Conservation (phyloP, 768 basidiomycete species). For the Omphalotus guepiniiformis region DNA sequence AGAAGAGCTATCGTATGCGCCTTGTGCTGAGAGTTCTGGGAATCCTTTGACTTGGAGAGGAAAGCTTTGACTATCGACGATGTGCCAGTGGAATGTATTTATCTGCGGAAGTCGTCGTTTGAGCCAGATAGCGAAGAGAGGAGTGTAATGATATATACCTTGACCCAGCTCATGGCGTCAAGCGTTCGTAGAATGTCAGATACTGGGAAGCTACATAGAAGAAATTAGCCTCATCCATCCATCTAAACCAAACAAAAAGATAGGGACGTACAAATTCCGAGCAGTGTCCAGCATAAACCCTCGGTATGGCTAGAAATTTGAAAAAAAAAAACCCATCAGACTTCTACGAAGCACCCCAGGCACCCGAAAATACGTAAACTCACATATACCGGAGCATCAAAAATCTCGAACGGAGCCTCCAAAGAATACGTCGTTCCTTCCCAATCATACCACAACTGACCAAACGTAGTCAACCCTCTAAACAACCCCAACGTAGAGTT, state of each 20-base stretch:
- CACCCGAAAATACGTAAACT: conserved; percentile 21
- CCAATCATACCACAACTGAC: conserved; percentile 60
- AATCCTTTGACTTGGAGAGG: conserved; percentile 63
- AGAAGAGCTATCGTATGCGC: conserved; percentile 58
- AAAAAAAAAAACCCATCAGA: not conserved
- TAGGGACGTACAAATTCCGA: conserved; percentile 57
- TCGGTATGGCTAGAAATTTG: conserved; percentile 54
- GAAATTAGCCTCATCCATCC: not conserved
- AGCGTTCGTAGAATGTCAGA: conserved; percentile 63
- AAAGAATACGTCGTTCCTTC: conserved; percentile 45
- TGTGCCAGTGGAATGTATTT: conserved; percentile 83
- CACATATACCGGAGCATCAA: conserved; percentile 65
- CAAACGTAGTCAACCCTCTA: conserved; percentile 72
- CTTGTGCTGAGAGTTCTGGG: conserved; percentile 54
- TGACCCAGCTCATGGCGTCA: conserved; percentile 75
- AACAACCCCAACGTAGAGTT: conserved; percentile 65
- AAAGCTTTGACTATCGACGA: conserved; percentile 79
- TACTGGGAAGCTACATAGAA: conserved; percentile 48
- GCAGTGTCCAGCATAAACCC: conserved; percentile 81
- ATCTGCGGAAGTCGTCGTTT: conserved; percentile 33
- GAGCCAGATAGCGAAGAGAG: not conserved
- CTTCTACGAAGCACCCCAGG: not conserved
- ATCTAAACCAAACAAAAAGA: no score
- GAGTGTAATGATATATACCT: conserved; percentile 38
- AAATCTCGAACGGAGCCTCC: conserved; percentile 54